Conservation (phyloP, 2,329 filamentous ascomycete species). For the Fusarium sarcochroum region DNA sequence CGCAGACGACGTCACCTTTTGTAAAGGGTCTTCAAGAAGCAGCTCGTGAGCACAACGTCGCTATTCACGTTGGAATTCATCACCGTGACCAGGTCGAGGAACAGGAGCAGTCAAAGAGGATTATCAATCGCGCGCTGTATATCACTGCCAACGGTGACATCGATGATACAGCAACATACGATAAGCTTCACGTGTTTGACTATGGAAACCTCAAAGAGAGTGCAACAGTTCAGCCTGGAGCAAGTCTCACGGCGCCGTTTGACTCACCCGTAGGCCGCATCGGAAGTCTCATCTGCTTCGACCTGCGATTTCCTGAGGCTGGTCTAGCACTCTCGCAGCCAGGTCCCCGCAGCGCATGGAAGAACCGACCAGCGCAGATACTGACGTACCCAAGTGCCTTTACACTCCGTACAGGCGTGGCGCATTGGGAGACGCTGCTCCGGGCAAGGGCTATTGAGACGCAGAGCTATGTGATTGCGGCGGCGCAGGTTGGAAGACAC, state of each 20-base stretch:
- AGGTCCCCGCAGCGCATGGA: conserved; percentile 50
- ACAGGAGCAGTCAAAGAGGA: conserved; percentile 44
- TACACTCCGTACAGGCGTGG: conserved; percentile 85
- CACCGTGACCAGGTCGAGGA: conserved; percentile 65
- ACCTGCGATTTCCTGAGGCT: conserved; percentile 86
- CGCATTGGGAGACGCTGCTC: conserved; percentile 88
- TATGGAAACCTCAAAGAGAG: conserved; percentile 66
- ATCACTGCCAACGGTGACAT: conserved; percentile 62
- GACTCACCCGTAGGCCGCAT: conserved; percentile 80
- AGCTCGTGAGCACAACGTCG: conserved; percentile 73
- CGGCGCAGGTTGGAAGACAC: conserved; percentile 81
- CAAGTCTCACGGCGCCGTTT: conserved; percentile 76
- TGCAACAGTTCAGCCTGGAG: conserved; percentile 76
- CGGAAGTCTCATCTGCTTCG: conserved; percentile 90
- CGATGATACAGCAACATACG: conserved; percentile 69
- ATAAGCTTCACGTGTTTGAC: conserved; percentile 95
- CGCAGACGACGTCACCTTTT: conserved; percentile 77
- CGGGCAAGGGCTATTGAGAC: conserved; percentile 89
- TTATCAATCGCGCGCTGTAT: conserved; percentile 69
- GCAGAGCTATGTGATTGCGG: conserved; percentile 87
- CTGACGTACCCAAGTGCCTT: conserved; percentile 93
- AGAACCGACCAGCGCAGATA: conserved; percentile 71
- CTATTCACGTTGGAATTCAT: conserved; percentile 91
- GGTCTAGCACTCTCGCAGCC: conserved; percentile 73
- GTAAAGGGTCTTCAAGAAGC: conserved; percentile 80